These are phyloP conservation scores for Citrus hindsii DNA, from an alignment of 345 rosid species.

Conservation along the genomic window DNA sequence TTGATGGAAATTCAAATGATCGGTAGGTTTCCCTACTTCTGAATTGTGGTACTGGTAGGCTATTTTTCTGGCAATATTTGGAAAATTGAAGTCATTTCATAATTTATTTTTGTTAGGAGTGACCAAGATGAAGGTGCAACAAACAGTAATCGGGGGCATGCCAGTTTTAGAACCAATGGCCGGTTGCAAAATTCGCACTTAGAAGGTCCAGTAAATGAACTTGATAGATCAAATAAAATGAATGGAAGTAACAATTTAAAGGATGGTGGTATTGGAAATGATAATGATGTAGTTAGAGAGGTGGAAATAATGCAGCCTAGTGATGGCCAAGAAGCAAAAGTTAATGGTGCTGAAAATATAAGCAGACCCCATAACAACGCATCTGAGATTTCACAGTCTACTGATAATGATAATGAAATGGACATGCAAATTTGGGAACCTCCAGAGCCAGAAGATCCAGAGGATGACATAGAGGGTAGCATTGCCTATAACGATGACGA, in stretches of 20 bases:
- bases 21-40: constrained; percentile 34
- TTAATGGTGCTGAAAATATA: constrained; percentile 18
- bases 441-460: constrained; percentile 73
- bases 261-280: constrained; percentile 13
- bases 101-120: constrained; percentile 33
- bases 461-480: constrained; percentile 53
- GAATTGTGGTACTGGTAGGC: not conserved
- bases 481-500: constrained; percentile 59
- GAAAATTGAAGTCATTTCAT: not conserved
- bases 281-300: constrained; percentile 33
- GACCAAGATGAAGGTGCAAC: constrained; percentile 46
- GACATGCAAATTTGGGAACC: constrained; percentile 68
- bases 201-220: constrained; percentile 29
- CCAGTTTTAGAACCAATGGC: constrained; percentile 25
- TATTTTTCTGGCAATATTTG: not conserved
- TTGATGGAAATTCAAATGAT: constrained; percentile 51
- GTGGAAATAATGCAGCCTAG: constrained; percentile 34
- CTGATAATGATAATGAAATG: constrained; percentile 26
- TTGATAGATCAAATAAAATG: constrained; percentile 29
- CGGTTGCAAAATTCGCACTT: constrained; percentile 21
- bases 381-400: constrained; percentile 24
- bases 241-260: constrained; percentile 22
- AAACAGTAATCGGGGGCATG: constrained; percentile 33
- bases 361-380: constrained; percentile 24
- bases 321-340: constrained; percentile 29